A percentile compares a stretch with the other conserved stretches of the same genome.
Evolutionary conservation across 331 rosid genomes (phyloP).

Genomic region (Dryas integrifolia): DNA sequence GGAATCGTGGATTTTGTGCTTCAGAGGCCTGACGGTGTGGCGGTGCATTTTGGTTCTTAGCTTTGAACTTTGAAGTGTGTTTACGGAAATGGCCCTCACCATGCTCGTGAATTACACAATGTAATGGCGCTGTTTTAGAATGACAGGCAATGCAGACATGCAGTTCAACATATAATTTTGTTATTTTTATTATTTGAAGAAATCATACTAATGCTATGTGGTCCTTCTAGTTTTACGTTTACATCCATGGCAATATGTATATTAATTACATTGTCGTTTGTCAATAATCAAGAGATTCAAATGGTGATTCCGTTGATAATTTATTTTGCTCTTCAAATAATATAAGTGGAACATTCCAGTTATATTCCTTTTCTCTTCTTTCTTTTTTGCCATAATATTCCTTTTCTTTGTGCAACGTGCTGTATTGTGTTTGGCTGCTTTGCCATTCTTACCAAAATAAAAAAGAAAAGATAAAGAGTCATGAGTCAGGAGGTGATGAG

Average conservation of each 20-base stretch:
- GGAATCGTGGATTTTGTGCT: neutral
- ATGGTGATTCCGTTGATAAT: neutral
- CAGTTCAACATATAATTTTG: neutral
- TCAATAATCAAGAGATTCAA: neutral
- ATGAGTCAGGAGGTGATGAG: too few species aligned
- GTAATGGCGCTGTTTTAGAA: neutral
- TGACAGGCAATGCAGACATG: neutral
- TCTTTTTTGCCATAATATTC: too few species aligned
- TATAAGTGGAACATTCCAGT: too few species aligned
- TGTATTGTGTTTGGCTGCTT: neutral
- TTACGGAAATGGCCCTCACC: neutral
- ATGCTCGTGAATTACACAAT: neutral
- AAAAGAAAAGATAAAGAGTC: too few species aligned
- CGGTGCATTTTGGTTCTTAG: neutral
- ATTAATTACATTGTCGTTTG: neutral
- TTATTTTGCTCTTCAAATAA: too few species aligned
- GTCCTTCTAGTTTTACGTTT: too few species aligned
- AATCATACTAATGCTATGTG: too few species aligned
- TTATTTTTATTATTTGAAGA: neutral
- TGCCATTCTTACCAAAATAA: neutral
- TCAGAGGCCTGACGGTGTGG: neutral
- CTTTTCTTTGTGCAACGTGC: neutral
- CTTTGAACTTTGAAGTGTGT: neutral
- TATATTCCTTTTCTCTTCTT: too few species aligned
- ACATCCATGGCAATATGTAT: neutral